Evolutionary conservation across 2,329 filamentous ascomycete genomes (phyloP).

Genomic region (Sclerotinia trifoliorum): DNA sequence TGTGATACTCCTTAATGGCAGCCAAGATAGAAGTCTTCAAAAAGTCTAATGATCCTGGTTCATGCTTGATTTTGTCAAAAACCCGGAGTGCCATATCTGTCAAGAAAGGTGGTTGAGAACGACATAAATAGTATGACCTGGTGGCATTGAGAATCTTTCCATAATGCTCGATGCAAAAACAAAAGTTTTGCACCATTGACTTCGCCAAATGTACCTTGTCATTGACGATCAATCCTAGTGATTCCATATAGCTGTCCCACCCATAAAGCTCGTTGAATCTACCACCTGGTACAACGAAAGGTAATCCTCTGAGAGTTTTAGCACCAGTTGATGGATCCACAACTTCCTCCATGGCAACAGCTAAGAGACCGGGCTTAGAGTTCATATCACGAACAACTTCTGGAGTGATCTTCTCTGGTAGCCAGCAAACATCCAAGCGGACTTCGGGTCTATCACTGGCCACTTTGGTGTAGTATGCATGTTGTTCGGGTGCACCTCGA

Average conservation of each 20-base stretch:
- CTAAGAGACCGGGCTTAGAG: constrained; percentile 81
- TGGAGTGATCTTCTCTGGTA: constrained; percentile 75
- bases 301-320: constrained; percentile 72
- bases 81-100: constrained; percentile 96
- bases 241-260: constrained; percentile 99
- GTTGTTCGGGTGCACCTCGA: constrained; percentile 77
- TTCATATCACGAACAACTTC: constrained; percentile 83
- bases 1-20: constrained; percentile 74
- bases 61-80: constrained; percentile 82
- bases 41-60: constrained; percentile 72
- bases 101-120: constrained; percentile 93
- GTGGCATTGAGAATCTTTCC: constrained; percentile 98
- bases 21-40: constrained; percentile 76
- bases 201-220: constrained; percentile 85
- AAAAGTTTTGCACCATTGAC: constrained; percentile 93
- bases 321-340: constrained; percentile 65
- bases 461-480: constrained; percentile 82
- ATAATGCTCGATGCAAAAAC: constrained; percentile 97
- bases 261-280: constrained; percentile 98
- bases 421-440: constrained; percentile 78
- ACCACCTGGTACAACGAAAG: constrained; percentile 96
- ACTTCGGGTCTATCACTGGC: constrained; percentile 78
- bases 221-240: constrained; percentile 81
- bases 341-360: constrained; percentile 81
- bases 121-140: constrained; percentile 88